These are phyloP conservation scores for Parathielavia hyrcaniae DNA, from an alignment of 495 filamentous ascomycete genomes.

Conservation along the genomic window DNA sequence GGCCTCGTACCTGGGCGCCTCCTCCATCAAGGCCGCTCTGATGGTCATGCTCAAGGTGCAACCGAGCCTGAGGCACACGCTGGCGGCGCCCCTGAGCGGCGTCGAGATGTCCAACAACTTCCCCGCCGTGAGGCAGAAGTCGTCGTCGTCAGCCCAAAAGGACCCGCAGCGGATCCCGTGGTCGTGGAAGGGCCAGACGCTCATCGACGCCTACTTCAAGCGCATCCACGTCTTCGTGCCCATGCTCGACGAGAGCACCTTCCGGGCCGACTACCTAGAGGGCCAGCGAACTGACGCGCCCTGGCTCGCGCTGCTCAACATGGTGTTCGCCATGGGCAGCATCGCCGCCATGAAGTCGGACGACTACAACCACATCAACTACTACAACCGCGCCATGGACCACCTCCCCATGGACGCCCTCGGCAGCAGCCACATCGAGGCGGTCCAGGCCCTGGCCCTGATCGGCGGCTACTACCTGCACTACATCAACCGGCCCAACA, in stretches of 20 bases:
- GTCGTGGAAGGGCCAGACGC: conserved; percentile 55
- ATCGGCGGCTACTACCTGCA: conserved; percentile 75
- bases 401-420: conserved; percentile 62
- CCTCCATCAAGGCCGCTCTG: conserved; percentile 72
- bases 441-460: conserved; percentile 62
- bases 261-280: conserved; percentile 64
- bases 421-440: conserved; percentile 63
- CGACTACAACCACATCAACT: conserved; percentile 64
- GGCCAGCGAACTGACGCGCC: conserved; percentile 61
- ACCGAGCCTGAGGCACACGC: conserved; percentile 54
- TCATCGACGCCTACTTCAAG: conserved; percentile 73
- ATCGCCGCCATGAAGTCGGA: conserved; percentile 64
- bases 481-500: conserved; percentile 72
- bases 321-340: conserved; percentile 73
- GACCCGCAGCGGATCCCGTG: conserved; percentile 51
- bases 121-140: conserved; percentile 44
- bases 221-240: conserved; percentile 69
- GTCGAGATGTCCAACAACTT: conserved; percentile 44
- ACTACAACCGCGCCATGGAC: conserved; percentile 64
- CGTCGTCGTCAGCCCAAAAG: conserved; percentile 32
- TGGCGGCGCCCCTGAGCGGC: conserved; percentile 47
- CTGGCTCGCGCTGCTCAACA: conserved; percentile 73
- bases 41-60: conserved; percentile 75
- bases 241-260: conserved; percentile 68
- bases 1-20: conserved; percentile 75